Percentiles rank a stretch among this genome's conserved stretches.
Conservation (phyloP, 108 stramenopile species). For the Mayamaea pseudoterrestris region DNA sequence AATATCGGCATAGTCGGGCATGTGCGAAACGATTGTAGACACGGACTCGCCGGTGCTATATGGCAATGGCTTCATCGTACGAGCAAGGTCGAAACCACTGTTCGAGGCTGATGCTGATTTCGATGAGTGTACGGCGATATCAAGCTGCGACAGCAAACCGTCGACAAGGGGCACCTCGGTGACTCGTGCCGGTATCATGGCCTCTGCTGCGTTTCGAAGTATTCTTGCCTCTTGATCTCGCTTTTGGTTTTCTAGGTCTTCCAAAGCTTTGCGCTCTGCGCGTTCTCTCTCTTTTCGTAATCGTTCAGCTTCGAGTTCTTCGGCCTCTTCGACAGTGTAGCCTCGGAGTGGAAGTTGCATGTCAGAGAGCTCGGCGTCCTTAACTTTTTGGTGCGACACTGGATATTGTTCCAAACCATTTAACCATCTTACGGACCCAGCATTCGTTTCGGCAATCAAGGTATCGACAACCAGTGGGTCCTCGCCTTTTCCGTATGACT, state of each 20-base stretch:
- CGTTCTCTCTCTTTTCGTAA: conserved; percentile 37
- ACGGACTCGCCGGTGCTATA: too few species aligned
- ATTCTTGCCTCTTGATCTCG: conserved; percentile 12
- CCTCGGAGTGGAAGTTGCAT: conserved; percentile 56
- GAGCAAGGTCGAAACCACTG: too few species aligned
- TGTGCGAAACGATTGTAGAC: too few species aligned
- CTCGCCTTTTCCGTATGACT: conserved; percentile 75
- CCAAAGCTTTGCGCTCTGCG: conserved; percentile 27
- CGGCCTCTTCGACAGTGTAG: conserved; percentile 55
- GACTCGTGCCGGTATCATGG: conserved; percentile 4
- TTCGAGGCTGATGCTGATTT: too few species aligned
- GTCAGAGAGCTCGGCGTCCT: conserved; percentile 56
- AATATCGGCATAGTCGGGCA: too few species aligned
- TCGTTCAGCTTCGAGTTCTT: conserved; percentile 46
- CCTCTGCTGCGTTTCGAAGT: conserved; percentile 1
- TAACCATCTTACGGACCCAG: conserved; percentile 73
- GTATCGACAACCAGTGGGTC: conserved; percentile 85
- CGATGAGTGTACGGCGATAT: too few species aligned
- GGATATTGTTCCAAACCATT: conserved; percentile 52
- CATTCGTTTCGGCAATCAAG: conserved; percentile 80
- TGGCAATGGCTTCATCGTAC: too few species aligned
- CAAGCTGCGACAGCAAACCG: too few species aligned
- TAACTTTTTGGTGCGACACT: conserved; percentile 31
- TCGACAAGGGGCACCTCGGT: too few species aligned
- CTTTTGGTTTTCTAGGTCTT: conserved; percentile 32